Conservation (phyloP, 495 filamentous ascomycete species). For the Penicillium riverlandense region DNA sequence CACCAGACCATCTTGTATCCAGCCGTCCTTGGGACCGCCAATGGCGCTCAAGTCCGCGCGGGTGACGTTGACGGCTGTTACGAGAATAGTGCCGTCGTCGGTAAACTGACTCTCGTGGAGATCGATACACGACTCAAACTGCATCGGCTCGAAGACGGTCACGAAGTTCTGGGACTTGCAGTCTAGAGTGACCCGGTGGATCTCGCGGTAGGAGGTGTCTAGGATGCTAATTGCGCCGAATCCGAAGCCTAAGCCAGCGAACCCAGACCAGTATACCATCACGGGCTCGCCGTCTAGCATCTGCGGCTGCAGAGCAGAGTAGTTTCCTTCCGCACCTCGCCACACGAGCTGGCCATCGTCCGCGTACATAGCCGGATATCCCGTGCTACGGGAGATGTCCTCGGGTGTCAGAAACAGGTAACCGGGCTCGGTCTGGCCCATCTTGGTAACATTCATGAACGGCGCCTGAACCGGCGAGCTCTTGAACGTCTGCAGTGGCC, state of each 20-base stretch:
- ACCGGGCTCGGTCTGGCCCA: slow-evolving; percentile 18
- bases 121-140: slow-evolving; percentile 19
- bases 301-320: slow-evolving; percentile 13
- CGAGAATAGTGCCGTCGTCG: slow-evolving; percentile 39
- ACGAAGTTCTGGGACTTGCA: slow-evolving; percentile 13
- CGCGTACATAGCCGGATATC: slow-evolving; percentile 16
- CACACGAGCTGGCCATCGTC: slow-evolving; percentile 23
- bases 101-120: slow-evolving; percentile 39
- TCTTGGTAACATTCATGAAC: slow-evolving; percentile 17
- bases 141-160: slow-evolving; percentile 10
- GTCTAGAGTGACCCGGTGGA: slow-evolving; percentile 20
- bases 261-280: slow-evolving; percentile 20
- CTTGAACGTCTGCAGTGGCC: slow-evolving; percentile 13
- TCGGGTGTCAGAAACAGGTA: slow-evolving; percentile 17
- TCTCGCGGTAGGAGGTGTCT: slow-evolving; percentile 37
- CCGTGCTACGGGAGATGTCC: neutral
- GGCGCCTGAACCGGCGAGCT: slow-evolving; percentile 15
- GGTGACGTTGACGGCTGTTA: slow-evolving; percentile 45
- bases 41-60: slow-evolving; percentile 34
- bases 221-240: slow-evolving; percentile 30
- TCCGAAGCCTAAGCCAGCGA: slow-evolving; percentile 14
- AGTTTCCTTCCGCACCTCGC: slow-evolving; percentile 12
- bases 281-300: slow-evolving; percentile 18
- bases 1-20: slow-evolving; percentile 42
- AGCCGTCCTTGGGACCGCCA: slow-evolving; percentile 37